Evolutionary conservation across 148 eudicot species (phyloP), one percentile per base, ranked within the genome.

Genomic region (Rhododendron molle): DNA sequence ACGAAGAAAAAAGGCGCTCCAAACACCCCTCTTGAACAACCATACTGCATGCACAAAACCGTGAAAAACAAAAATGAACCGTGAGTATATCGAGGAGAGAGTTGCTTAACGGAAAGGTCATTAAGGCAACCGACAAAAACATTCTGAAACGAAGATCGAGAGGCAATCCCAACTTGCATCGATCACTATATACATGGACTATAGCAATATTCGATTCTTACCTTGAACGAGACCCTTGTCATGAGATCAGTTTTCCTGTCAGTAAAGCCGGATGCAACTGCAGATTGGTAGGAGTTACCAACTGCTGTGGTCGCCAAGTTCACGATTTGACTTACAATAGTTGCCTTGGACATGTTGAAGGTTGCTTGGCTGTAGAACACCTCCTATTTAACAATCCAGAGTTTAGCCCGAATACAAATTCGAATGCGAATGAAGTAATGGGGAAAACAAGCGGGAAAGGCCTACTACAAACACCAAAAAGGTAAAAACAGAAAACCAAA

Each of bases 221-320:
- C 98, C 98, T 96, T 96, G 93, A 96, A 96, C 28, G 99, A 87
- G 78, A 91, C 52, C 84, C 99, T 91, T 30, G 99, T 95, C 89
- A 92, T 89, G 32, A 86, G 90, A 89, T 93, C 94, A 54, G 90
- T 90, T 44, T 89, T 81, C 49, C 89, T 52, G 87, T 95, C 93
- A 21, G 28, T 83, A 86, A 96, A 96, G 78, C 98, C 98, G 34
- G 91, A 81, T 89, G 86, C 86, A 62, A 96, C 83, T 81, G 91
- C 90, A 65, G 95, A 87, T 28, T 84, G 43, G 47, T 87, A 86
- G 5, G 87, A 76, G 47, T 87, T 80, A 38, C 94, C 98, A n/a
- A 90, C 81, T 86, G 89, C 86, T 85, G 90, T 76, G 36, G 88
- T 67, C 4, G 90, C 90, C 65, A 95, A 85, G 21, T 86, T 54